These are phyloP conservation scores for Phytophthora litchii DNA, from an alignment of 352 stramenopile genomes.

Conservation along the genomic window DNA sequence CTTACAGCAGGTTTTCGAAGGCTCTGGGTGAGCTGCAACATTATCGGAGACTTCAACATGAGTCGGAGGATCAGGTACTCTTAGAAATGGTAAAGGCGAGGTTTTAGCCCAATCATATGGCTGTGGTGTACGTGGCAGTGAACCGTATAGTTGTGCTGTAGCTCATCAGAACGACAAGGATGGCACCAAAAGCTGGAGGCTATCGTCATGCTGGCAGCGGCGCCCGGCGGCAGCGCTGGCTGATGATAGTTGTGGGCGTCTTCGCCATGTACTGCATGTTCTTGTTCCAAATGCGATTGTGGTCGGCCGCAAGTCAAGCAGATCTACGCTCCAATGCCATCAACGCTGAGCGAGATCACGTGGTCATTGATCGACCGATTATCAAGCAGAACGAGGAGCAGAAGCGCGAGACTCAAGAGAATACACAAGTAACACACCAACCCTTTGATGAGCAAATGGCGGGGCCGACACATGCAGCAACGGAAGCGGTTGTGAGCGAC, in stretches of 20 bases:
- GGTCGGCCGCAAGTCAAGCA: slow-evolving; percentile 22
- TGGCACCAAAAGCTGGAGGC: slow-evolving; percentile 20
- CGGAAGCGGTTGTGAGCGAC: neutral
- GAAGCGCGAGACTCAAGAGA: slow-evolving; percentile 5
- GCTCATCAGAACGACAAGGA: slow-evolving; percentile 4
- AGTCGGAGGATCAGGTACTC: slow-evolving; percentile 12
- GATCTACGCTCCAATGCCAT: slow-evolving; percentile 39
- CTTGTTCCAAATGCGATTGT: slow-evolving; percentile 31
- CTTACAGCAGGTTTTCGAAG: slow-evolving; percentile 35
- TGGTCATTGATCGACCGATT: slow-evolving; percentile 5
- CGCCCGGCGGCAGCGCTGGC: slow-evolving; percentile 24
- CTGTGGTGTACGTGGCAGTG: slow-evolving; percentile 17
- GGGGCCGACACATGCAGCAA: neutral
- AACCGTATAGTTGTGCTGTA: slow-evolving; percentile 12
- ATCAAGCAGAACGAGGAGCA: slow-evolving; percentile 7
- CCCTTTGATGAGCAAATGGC: neutral
- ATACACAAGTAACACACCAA: neutral
- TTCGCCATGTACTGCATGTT: slow-evolving; percentile 34
- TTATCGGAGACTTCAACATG: slow-evolving; percentile 12
- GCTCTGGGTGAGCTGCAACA: slow-evolving; percentile 10
- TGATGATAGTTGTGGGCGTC: slow-evolving; percentile 8
- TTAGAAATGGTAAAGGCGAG: slow-evolving; percentile 21
- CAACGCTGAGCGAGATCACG: slow-evolving; percentile 9
- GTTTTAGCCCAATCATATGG: slow-evolving; percentile 13
- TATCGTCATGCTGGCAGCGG: slow-evolving; percentile 10